A percentile compares a stretch with the other conserved stretches of the same genome.
Evolutionary conservation across 371 early-diverging fungal species (phyloP).

Genomic region (Coemansia sp.): DNA sequence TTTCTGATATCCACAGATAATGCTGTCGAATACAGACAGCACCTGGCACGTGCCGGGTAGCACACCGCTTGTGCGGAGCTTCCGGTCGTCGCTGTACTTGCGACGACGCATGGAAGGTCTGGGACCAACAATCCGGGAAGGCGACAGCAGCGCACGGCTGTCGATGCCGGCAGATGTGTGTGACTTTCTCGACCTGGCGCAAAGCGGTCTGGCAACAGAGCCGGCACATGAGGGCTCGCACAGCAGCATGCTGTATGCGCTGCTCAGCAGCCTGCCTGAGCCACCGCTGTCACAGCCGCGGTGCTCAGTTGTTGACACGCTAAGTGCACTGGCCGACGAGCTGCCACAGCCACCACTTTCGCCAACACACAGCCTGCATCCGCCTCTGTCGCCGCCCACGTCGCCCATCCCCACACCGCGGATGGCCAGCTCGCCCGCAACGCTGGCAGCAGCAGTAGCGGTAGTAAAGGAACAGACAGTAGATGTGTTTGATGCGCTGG

Average conservation of each 20-base stretch:
- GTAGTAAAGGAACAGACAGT: neutral
- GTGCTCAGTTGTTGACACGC: conserved; percentile 6
- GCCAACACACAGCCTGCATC: conserved; percentile 3
- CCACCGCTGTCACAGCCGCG: conserved; percentile 25
- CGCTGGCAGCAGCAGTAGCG: neutral
- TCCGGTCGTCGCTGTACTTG: conserved; percentile 23
- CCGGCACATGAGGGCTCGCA: neutral
- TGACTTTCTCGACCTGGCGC: conserved; percentile 19
- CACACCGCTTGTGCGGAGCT: conserved; percentile 26
- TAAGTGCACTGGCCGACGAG: conserved; percentile 33
- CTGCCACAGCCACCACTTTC: conserved; percentile 28
- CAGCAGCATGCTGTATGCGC: conserved; percentile 37
- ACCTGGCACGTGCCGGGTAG: conserved; percentile 8
- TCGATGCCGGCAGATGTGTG: conserved; percentile 36
- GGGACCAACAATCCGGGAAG: conserved; percentile 3
- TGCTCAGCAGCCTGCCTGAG: conserved; percentile 44
- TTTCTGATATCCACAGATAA: neutral
- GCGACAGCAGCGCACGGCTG: conserved; percentile 17
- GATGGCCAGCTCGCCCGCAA: neutral
- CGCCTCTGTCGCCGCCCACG: neutral
- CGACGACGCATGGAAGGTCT: conserved; percentile 29
- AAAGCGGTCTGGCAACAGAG: conserved; percentile 2
- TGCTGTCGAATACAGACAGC: conserved; percentile 7
- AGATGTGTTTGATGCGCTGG: neutral
- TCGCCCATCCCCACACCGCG: neutral